Base-by-base conservation (phyloP, 768 basidiomycete genomes). In the Gloeostereum incarnatum region DNA sequence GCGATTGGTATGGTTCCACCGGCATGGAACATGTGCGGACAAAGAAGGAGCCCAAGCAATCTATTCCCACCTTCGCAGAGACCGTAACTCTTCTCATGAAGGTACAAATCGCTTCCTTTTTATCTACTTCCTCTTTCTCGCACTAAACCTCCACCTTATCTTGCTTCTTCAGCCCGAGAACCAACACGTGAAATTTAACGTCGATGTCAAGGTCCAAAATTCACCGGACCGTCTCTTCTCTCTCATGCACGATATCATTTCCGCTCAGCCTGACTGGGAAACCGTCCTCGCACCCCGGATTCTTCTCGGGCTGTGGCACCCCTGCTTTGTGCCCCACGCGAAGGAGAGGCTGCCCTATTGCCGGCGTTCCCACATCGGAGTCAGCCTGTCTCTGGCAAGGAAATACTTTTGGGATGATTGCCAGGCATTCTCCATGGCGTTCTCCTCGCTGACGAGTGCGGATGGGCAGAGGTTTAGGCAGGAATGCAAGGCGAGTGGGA, bases 191-290 rank as follows among this genome's bases (percentile, higher is more conserved):
- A 75, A 74, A 45, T 81, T 84, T 52, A 78, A 97, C 65, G 75
- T 97, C 44, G 94, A 98, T 55, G 87, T 96, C 54, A 99, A 99
- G 62, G 73, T 82, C 19, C 80, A 90, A 53, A 98, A 97, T 54
- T 78, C 92, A 52, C 91, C 94, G 1, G 78, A 78, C 40, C 74
- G 73, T n/a, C 70, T 94, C 22, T 96, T 93, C 62, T 54, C 60
- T 17, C 63, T 92, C 30, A 89, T 96, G 77, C 71, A 86, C 60
- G 57, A 59, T 27, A 65, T 71, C 41, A 77, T 94, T 42, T 65
- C 73, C 10, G 49, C 66, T 5, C 74, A 90, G 43, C 65, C 72
- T 1, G 64, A 72, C 21, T 94, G 83, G 84, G 72, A 89, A 58
- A 78, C 73, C 6, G 56, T 49, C 26, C 75, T 94, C 36, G 88